A percentile compares a stretch with the other conserved stretches of the same genome.
These are phyloP conservation scores for Trichophyton equinum DNA, from an alignment of 2,329 filamentous ascomycete genomes.

Conservation along the genomic window DNA sequence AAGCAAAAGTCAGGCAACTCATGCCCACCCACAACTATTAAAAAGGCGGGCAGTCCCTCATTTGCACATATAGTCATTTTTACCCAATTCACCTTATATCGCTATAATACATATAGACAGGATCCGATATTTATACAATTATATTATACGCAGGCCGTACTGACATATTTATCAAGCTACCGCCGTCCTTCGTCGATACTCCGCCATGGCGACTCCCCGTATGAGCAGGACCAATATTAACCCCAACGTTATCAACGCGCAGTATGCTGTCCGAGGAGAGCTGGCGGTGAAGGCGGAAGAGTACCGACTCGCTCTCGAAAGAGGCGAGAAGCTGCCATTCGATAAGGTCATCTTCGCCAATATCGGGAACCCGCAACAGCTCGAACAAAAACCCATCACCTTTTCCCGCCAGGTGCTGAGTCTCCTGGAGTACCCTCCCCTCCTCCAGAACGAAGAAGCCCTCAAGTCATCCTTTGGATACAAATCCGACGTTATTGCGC, in stretches of 20 bases:
- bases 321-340: slow-evolving; percentile 55
- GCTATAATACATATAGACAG: too few species aligned
- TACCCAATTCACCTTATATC: neutral
- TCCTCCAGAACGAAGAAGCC: slow-evolving; percentile 74
- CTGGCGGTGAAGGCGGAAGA: slow-evolving; percentile 86
- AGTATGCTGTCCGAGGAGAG: slow-evolving; percentile 95
- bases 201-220: slow-evolving; percentile 23
- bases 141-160: neutral
- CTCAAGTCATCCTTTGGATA: slow-evolving; percentile 67
- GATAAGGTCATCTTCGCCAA: slow-evolving; percentile 88
- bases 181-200: neutral
- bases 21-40: neutral
- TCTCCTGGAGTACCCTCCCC: slow-evolving; percentile 74
- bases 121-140: too few species aligned
- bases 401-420: slow-evolving; percentile 97
- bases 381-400: slow-evolving; percentile 97
- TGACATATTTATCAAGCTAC: neutral
- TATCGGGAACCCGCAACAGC: slow-evolving; percentile 96
- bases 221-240: slow-evolving; percentile 85
- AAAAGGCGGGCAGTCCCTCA: neutral
- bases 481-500: slow-evolving; percentile 74
- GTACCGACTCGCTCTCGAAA: slow-evolving; percentile 60
- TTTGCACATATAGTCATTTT: neutral
- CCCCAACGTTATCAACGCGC: slow-evolving; percentile 68
- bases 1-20: neutral